Percentiles rank a stretch among this genome's conserved stretches.
These are phyloP conservation scores for Pyricularia pennisetigena DNA, from an alignment of 2,329 filamentous ascomycete genomes.

Conservation along the genomic window DNA sequence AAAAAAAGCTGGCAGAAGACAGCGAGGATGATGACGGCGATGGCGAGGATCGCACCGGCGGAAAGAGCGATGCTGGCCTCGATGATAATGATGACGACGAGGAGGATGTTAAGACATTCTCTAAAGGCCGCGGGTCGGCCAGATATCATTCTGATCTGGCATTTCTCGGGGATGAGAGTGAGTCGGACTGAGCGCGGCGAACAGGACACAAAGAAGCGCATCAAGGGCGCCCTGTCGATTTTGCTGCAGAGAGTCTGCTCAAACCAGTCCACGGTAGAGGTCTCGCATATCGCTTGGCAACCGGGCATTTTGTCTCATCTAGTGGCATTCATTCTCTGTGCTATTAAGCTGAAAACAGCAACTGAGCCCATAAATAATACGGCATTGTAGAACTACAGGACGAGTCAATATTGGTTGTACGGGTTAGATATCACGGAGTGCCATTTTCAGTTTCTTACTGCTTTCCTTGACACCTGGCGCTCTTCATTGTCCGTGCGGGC, in stretches of 20 bases:
- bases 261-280: neutral
- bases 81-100: conserved; percentile 17
- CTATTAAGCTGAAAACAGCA: conserved; percentile 85
- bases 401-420: conserved; percentile 5
- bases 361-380: conserved; percentile 96
- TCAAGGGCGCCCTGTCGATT: neutral
- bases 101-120: conserved; percentile 23
- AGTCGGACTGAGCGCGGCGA: conserved; percentile 42
- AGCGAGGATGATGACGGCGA: conserved; percentile 18
- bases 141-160: conserved; percentile 42
- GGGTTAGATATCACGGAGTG: conserved; percentile 4
- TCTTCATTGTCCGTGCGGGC: conserved; percentile 88
- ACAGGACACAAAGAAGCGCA: neutral
- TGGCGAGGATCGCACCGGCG: conserved; percentile 18
- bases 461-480: conserved; percentile 85
- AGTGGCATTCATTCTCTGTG: conserved; percentile 66
- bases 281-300: neutral
- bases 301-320: neutral
- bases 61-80: conserved; percentile 11
- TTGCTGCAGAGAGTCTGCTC: neutral
- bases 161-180: conserved; percentile 61
- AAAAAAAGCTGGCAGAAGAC: conserved; percentile 26
- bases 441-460: conserved; percentile 45
- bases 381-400: conserved; percentile 85
- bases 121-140: conserved; percentile 34